Evolutionary conservation across 345 rosid species (phyloP), one percentile per base, ranked within the genome.

Genomic region (Draba incana): DNA sequence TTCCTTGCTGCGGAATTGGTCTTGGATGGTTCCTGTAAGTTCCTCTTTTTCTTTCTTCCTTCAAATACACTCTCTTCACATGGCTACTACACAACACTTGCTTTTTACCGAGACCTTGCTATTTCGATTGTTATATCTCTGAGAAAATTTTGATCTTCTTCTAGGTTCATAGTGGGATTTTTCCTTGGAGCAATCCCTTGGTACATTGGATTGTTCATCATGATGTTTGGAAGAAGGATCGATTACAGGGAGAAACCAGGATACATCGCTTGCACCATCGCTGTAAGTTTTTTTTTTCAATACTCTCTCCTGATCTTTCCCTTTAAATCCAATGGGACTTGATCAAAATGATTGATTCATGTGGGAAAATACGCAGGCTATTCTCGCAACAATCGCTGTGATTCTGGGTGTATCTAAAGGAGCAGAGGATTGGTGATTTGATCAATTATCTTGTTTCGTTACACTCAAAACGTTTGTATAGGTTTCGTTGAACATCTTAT

Each of bases 181-280:
- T 84, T 93, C 83, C 80, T 87, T 72, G 97, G 84, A 45, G 81
- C 83, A 65, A 80, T 93, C 81, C 98, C 98, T 8, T 90, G 97
- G 97, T 90, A 93, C 68, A 0, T 86, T 33, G 98, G 98, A 39
- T 28, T 87, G 67, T 49, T 84, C 53, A 5, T 90, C 68, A 74
- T 92, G 54, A 46, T 86, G 39, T 87, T 89, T 72, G 80, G 83
- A 51, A 80, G 92, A 76, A 82, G 92, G 72, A 70, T 90, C 24
- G 97, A 93, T 78, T 64, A 76, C 73, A 77, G 94, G 57, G 96
- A 93, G 83, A 93, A 93, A 69, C 92, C 98, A 28, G 97, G 97
- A 82, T 90, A 86, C 72, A 68, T 92, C 72, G 96, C 97, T 52
- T 92, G 96, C 79, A 81, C 90, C 16, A 78, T 89, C 54, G 94